Evolutionary conservation across 805 yeast species (phyloP).

Genomic region (Metschnikowia kunwiensis): DNA sequence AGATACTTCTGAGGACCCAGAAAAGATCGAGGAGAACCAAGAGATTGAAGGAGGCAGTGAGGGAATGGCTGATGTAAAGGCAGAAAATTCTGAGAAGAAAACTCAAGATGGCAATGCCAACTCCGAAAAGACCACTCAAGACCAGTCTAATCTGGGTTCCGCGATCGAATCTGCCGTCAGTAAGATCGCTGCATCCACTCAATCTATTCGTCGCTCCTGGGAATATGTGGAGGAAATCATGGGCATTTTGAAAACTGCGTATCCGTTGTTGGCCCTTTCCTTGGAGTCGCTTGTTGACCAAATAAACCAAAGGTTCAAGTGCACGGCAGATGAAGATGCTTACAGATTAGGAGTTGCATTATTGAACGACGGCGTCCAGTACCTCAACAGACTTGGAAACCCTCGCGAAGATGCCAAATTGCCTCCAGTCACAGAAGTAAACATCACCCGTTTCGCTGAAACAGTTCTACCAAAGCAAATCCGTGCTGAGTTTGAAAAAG

Average conservation of each 20-base stretch:
- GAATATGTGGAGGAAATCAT: slow-evolving; percentile 88
- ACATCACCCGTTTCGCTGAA: slow-evolving; percentile 85
- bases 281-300: slow-evolving; percentile 95
- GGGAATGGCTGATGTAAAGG: slow-evolving; percentile 2
- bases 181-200: slow-evolving; percentile 2
- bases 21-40: background rate
- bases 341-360: slow-evolving; percentile 90
- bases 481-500: slow-evolving; percentile 86
- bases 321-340: slow-evolving; percentile 93
- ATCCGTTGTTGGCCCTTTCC: slow-evolving; percentile 87
- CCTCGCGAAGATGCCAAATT: slow-evolving; percentile 86
- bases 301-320: slow-evolving; percentile 87
- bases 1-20: slow-evolving; percentile 8
- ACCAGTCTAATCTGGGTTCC: slow-evolving; percentile 6
- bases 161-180: background rate
- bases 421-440: slow-evolving; percentile 89
- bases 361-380: slow-evolving; percentile 89
- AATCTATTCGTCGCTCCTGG: slow-evolving; percentile 70
- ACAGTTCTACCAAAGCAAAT: slow-evolving; percentile 87
- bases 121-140: slow-evolving; percentile 5
- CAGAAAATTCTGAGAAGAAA: slow-evolving; percentile 4
- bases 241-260: slow-evolving; percentile 94
- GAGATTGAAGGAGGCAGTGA: slow-evolving; percentile 1
- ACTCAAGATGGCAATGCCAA: slow-evolving; percentile 4
- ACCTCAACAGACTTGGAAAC: slow-evolving; percentile 77